Evolutionary conservation across 208 protist species (phyloP), one percentile per base, ranked within the genome.

Genomic region (Wallacemonas sp.): DNA sequence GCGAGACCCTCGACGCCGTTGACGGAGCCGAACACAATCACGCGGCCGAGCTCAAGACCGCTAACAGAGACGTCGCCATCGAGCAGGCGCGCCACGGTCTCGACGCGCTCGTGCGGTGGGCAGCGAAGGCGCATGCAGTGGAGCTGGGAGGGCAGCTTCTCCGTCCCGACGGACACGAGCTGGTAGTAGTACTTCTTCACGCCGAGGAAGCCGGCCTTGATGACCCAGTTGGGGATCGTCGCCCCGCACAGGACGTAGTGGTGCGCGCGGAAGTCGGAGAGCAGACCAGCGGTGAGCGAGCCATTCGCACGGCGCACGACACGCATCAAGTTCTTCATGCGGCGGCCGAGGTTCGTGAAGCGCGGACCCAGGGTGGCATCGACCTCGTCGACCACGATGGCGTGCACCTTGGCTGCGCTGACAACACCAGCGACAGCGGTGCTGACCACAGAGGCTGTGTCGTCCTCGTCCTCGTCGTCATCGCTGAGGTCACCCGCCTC

Each of bases 121-220:
- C 88, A 94, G 33, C 33, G 56, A 46, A 88, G 70, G 19, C 68
- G 48, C 57, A 81, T 85, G 67, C 81, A 92, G 58, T 90, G 76
- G 12, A 96, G 76, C 38, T 76, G 67, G 23, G 74, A 61, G 30
- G 87, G 87, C 65, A 96, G 74, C 70, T 96, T 96, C 21, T 72
- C 77, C 46, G 72, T 84, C 11, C 90, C 91, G 2, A 87, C 78
- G 11, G 74, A 65, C 0, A 96, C 82, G 43, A 96, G 84, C 61
- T 88, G 83, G 73, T 96, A 96, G 80, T 94, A 92, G 78, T 92
- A 96, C 79, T 96, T 96, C 74, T 96, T 96, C 60, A 91, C 83
- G 12, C 91, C 91, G 39, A 96, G 80, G 67, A 96, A 96, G 8
- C 91, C 88, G 2, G 88, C 88, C 67, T 94, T 94, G 54, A 96